Evolutionary conservation across 768 basidiomycete species (phyloP), one percentile per base, ranked within the genome.

Genomic region (Erythrobasidium yunnanense): DNA sequence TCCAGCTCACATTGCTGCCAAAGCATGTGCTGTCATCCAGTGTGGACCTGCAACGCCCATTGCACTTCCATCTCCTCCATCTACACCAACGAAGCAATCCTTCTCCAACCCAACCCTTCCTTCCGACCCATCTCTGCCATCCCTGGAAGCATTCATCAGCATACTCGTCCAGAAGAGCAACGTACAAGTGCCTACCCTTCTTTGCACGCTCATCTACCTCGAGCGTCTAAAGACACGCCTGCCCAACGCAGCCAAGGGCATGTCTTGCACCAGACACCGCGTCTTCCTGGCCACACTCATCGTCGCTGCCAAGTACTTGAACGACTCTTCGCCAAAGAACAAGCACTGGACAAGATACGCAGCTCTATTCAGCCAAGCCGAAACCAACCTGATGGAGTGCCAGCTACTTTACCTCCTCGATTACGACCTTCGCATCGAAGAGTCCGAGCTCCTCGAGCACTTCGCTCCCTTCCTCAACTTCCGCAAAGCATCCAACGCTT

Each of bases 281-380:
- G 86, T 99, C 56, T 96, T 99, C 78, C 82, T 99, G 71, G 93
- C 93, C 23, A 86, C 88, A 0, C 85, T 99, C 71, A 96, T 99
- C 77, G 87, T 90, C 45, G 85, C 93, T 23, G 87, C 90, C 69
- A 99, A 99, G 78, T 96, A 96, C 77, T 84, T 96, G 74, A 95
- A 99, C 77, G 72, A 73, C 62, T 73, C 72, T 4, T 86, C 87
- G 49, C 89, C 89, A 2, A 93, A 91, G 81, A 99, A 96, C 79
- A 81, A 82, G 75, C 88, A 95, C 79, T 99, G 93, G 93, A 83
- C 85, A 63, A 78, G 78, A 52, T 88, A 90, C 75, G 86, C 85
- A 17, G 78, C 79, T 46, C 78, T 87, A 69, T 92, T 89, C 78
- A 84, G 77, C 22, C 72, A 76, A 27, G 76, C 78, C 68, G 78